These are phyloP conservation scores for Boletus speciosus DNA, from an alignment of 768 basidiomycete species.

Conservation along the genomic window DNA sequence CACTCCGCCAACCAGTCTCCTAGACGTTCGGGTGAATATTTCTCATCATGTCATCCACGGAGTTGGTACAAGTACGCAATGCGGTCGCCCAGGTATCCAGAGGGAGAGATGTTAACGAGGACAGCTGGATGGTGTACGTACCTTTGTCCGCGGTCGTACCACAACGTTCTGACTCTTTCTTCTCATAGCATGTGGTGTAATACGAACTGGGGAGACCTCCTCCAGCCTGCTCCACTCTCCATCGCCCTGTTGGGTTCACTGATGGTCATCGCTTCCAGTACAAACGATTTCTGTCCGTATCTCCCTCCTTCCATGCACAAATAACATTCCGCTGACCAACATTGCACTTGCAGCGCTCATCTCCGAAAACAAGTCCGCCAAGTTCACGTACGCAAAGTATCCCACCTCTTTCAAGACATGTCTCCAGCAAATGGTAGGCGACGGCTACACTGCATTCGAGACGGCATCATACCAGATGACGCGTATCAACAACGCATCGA, in stretches of 20 bases:
- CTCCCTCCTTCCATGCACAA: not conserved
- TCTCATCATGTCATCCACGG: constrained; percentile 9
- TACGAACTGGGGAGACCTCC: constrained; percentile 20
- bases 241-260: constrained; percentile 18
- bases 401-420: constrained; percentile 21
- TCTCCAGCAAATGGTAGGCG: constrained; percentile 22
- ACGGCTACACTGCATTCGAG: constrained; percentile 21
- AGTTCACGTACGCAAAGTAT: constrained; percentile 15
- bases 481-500: constrained; percentile 19
- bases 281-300: constrained; percentile 15
- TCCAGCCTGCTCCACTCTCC: constrained; percentile 16
- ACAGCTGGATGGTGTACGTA: constrained; percentile 21
- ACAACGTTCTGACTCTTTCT: not conserved
- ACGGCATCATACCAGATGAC: constrained; percentile 19
- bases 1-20: not conserved
- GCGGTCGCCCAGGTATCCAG: constrained; percentile 19
- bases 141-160: not conserved
- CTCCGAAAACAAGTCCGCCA: constrained; percentile 5
- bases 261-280: constrained; percentile 15
- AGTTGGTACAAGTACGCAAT: constrained; percentile 14
- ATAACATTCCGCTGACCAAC: not conserved
- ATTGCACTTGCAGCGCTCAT: constrained; percentile 1
- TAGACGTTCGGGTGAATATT: not conserved
- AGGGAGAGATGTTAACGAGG: constrained; percentile 20
- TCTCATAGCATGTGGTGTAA: constrained; percentile 17